Base-by-base conservation (phyloP, 192 early-diverging fungal genomes). In the Lobosporangium transversale region DNA sequence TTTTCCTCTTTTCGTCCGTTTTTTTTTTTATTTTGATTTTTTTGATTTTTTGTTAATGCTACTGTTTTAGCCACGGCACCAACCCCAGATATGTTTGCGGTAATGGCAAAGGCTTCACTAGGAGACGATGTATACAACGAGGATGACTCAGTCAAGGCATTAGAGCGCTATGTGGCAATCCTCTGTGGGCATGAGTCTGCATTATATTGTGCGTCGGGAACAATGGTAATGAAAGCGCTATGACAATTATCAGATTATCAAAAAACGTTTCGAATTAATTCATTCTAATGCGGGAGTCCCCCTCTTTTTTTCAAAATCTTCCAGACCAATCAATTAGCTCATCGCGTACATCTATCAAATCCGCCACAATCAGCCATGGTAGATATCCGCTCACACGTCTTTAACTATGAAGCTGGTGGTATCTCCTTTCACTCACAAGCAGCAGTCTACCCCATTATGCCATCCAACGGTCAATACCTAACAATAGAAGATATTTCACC, bases 311-410 rank as follows among this genome's bases (percentile, higher is more conserved):
- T n/a, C n/a, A n/a, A n/a, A n/a, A n/a, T n/a, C n/a, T n/a, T n/a
- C 14, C n/a, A 68, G 73, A 82, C 85, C 53, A 93, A 93, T 79
- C 91, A 96, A 79, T 56, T 97, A 8, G 94, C 87, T 24, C 86
- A 95, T 60, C 88, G 93, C 44, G 80, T 91, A 3, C 92, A 93
- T 55, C 71, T 98, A 8, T 59, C 68, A 20, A 71, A 82, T 31
- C 94, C 94, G 37, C 96, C 96, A 0, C 88, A 93, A 49, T 90
- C 90, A 1, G 84, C 95, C 7, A 63, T 97, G 10, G 84, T 82
- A 55, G 95, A 98, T 66, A 52, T 70, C 43, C 85, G 94, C 20
- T 84, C 92, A 2, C 96, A 98, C 60, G 79, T 97, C 9, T 88
- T 83, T 61, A 69, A 84, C 40, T 91, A 92, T 65, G 95, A 97